Conservation (phyloP, 1,284 basidiomycete genomes). For the Cutaneotrichosporon cyanovorans region DNA sequence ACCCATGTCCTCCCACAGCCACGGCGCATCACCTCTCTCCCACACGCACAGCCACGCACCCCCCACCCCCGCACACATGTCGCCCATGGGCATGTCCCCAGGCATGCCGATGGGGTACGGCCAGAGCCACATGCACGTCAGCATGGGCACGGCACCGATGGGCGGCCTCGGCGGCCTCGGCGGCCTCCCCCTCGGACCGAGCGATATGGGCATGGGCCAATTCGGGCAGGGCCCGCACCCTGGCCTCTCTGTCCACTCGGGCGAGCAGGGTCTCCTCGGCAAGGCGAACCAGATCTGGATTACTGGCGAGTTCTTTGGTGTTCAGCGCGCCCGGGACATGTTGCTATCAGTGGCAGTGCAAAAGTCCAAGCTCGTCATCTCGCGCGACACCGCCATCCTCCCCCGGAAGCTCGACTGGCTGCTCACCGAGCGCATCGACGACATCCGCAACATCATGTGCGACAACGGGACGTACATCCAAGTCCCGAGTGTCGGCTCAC, state of each 20-base stretch:
- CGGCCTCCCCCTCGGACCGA: slow-evolving; percentile 16
- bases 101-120: slow-evolving; percentile 20
- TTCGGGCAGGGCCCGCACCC: slow-evolving; percentile 34
- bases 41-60: too few species aligned
- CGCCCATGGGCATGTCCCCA: slow-evolving; percentile 20
- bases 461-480: slow-evolving; percentile 96
- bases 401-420: slow-evolving; percentile 98
- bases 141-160: slow-evolving; percentile 34
- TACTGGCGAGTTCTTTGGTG: slow-evolving; percentile 94
- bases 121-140: slow-evolving; percentile 34
- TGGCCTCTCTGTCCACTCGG: slow-evolving; percentile 36
- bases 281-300: slow-evolving; percentile 77
- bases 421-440: slow-evolving; percentile 84
- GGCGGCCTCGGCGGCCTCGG: too few species aligned
- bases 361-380: slow-evolving; percentile 88
- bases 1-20: too few species aligned
- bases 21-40: too few species aligned
- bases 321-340: slow-evolving; percentile 92
- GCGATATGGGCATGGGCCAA: slow-evolving; percentile 28
- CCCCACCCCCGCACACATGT: too few species aligned
- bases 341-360: slow-evolving; percentile 74
- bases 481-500: slow-evolving; percentile 66
- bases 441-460: slow-evolving; percentile 82
- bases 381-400: slow-evolving; percentile 84
- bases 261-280: slow-evolving; percentile 49